Evolutionary conservation across 2,329 filamentous ascomycete genomes (phyloP), one percentile per base, ranked within the genome.

Genomic region (Colletotrichum destructivum): DNA sequence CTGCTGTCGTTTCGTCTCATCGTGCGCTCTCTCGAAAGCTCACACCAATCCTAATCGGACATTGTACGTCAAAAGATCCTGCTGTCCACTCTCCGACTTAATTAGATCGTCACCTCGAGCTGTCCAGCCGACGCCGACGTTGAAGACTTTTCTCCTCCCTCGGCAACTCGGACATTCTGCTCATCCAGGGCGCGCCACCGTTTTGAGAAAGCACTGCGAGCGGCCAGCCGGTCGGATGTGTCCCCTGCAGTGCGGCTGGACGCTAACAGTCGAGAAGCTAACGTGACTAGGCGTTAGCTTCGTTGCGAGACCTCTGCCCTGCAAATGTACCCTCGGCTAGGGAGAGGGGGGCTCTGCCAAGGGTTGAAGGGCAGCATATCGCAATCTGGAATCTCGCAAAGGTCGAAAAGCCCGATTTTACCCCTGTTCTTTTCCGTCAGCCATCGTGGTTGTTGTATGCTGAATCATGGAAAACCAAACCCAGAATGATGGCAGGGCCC

Each of bases 231-330:
- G 40, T 62, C 44, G 63, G 69, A 4, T 54, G 35, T 44, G 44
- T 52, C 69, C 69, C 69, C 69, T 71, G 69, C 52, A 69, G 49
- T 69, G 59, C 64, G 69, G 69, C 69, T 71, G 69, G 57, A 46
- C 69, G 65, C 65, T 71, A 71, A 42, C 16, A 21, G n/a, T 31
- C 18, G 23, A 16, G n/a, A 40, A 56, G 51, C 55, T 44, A 61
- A 56, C 47, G 26, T 23, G 11, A 62, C 56, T 18, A 21, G 38
- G 49, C 26, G 16, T 42, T 68, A 54, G 68, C 64, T 52, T 46
- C 18, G 57, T 62, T 57, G 21, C 68, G 56, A 49, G 56, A 57
- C 57, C 35, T 44, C 44, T 57, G 66, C 51, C 38, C 59, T 68
- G 49, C 40, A 68, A 42, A 21, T 46, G 7, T 11, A 2, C 8